Percentiles rank a stretch among this genome's conserved stretches.
phyloP scores from a whole-genome alignment of 2,329 filamentous ascomycete species.

The Cladophialophora bantiana region DNA sequence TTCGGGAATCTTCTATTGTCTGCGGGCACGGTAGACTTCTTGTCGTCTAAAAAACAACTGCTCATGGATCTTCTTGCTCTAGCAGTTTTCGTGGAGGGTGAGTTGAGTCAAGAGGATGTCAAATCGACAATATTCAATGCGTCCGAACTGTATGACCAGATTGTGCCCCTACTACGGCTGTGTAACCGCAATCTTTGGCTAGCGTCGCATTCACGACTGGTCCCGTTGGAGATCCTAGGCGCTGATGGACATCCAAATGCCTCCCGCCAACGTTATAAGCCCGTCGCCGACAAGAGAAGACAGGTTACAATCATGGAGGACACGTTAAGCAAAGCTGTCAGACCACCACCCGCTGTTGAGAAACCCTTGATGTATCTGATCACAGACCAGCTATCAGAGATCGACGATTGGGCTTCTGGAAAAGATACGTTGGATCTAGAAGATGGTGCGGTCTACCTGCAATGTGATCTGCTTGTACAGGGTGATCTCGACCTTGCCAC shows the following conservation, averaged over 20 bases:
- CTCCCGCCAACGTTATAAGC: slow-evolving; percentile 41
- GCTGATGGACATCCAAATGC: slow-evolving; percentile 40
- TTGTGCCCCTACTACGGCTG: slow-evolving; percentile 74
- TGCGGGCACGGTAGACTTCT: slow-evolving; percentile 78
- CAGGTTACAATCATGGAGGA: slow-evolving; percentile 52
- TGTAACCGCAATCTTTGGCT: slow-evolving; percentile 74
- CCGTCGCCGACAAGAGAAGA: slow-evolving; percentile 40
- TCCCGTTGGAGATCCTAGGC: slow-evolving; percentile 41
- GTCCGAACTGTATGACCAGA: slow-evolving; percentile 63
- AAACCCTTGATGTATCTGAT: slow-evolving; percentile 53
- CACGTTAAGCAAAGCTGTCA: slow-evolving; percentile 53
- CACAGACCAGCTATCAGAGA: slow-evolving; percentile 53
- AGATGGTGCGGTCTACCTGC: slow-evolving; percentile 69
- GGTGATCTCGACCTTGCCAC: slow-evolving; percentile 70
- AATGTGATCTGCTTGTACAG: slow-evolving; percentile 71
- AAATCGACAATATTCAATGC: slow-evolving; percentile 68
- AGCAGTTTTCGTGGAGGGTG: slow-evolving; percentile 83
- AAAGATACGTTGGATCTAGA: slow-evolving; percentile 59
- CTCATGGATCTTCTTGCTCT: slow-evolving; percentile 84
- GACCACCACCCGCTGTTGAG: slow-evolving; percentile 50
- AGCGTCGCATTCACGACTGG: slow-evolving; percentile 54
- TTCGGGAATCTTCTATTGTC: slow-evolving; percentile 59
- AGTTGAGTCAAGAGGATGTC: slow-evolving; percentile 75
- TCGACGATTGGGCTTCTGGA: slow-evolving; percentile 57
- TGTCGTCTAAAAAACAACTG: slow-evolving; percentile 74